These are phyloP conservation scores for Neurospora sp. DNA, from an alignment of 495 filamentous ascomycete genomes.

Conservation along the genomic window DNA sequence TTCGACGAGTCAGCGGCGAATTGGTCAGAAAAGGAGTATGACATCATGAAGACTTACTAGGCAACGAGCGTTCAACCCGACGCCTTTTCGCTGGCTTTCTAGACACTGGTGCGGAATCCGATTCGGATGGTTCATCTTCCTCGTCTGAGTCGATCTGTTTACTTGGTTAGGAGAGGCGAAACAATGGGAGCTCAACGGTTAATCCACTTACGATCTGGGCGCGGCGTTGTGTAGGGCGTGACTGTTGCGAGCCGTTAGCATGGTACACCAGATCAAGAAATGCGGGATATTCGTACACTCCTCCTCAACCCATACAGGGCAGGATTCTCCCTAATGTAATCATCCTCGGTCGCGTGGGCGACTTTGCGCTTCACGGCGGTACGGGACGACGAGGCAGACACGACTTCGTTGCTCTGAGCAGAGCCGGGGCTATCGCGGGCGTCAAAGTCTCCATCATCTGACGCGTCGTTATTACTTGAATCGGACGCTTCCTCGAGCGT, in stretches of 20 bases:
- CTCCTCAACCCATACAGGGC: conserved; percentile 88
- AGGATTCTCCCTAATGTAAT: conserved; percentile 83
- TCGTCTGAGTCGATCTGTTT: conserved; percentile 60
- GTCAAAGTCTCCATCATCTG: conserved; percentile 72
- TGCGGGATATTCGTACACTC: conserved; percentile 52
- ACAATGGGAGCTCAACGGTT: not conserved
- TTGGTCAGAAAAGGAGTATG: not conserved
- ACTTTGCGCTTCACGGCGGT: conserved; percentile 69
- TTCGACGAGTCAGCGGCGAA: conserved; percentile 14
- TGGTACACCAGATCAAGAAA: not conserved
- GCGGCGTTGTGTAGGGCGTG: conserved; percentile 40
- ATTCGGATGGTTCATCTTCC: conserved; percentile 63
- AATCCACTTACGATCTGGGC: conserved; percentile 34
- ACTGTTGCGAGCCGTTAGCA: conserved; percentile 34
- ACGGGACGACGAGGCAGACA: conserved; percentile 54
- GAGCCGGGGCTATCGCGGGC: conserved; percentile 53
- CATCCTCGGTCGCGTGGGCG: conserved; percentile 52
- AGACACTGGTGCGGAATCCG: conserved; percentile 46
- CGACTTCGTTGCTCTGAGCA: conserved; percentile 36
- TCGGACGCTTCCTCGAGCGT: conserved; percentile 22
- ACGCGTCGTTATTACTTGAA: conserved; percentile 59
- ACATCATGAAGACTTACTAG: conserved; percentile 28
- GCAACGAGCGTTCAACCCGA: conserved; percentile 38
- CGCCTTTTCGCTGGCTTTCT: conserved; percentile 38
- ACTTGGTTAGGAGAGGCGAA: conserved; percentile 13